Conservation (phyloP, 306 rosid genomes). For the Vicia sativa region DNA sequence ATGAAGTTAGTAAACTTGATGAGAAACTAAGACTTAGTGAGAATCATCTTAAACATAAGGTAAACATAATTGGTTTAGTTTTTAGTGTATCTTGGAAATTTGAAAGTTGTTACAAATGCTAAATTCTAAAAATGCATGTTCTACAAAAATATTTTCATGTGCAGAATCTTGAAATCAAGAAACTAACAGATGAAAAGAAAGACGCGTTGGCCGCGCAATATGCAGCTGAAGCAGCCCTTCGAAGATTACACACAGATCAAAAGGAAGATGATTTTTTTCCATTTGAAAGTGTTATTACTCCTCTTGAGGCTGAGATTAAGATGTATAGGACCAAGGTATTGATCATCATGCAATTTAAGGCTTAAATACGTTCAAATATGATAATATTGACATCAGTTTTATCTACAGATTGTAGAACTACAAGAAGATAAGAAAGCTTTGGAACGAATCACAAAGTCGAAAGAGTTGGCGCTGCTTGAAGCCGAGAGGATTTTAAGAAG, state of each 20-base stretch:
- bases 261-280: conserved; percentile 71
- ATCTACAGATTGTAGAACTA: conserved; percentile 60
- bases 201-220: conserved; percentile 86
- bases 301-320: conserved; percentile 92
- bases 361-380: background rate
- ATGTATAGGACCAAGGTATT: conserved; percentile 78
- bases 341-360: conserved; percentile 4
- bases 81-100: conserved; percentile 27
- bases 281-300: conserved; percentile 70
- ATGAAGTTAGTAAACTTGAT: conserved; percentile 54
- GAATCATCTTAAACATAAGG: conserved; percentile 76
- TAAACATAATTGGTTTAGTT: conserved; percentile 33
- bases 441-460: conserved; percentile 81
- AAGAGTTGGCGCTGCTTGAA: conserved; percentile 84
- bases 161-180: conserved; percentile 89
- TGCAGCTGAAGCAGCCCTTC: conserved; percentile 88
- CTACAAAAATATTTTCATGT: conserved; percentile 38
- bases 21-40: conserved; percentile 55
- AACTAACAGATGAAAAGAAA: conserved; percentile 66
- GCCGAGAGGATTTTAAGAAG: conserved; percentile 83
- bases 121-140: conserved; percentile 10
- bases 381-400: conserved; percentile 17
- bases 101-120: conserved; percentile 16
- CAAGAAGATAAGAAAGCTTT: conserved; percentile 91
- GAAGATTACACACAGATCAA: conserved; percentile 68